A percentile compares a stretch with the other conserved stretches of the same genome.
phyloP scores from a whole-genome alignment of 208 protist species.

The Acanthamoeba culbertsoni region DNA sequence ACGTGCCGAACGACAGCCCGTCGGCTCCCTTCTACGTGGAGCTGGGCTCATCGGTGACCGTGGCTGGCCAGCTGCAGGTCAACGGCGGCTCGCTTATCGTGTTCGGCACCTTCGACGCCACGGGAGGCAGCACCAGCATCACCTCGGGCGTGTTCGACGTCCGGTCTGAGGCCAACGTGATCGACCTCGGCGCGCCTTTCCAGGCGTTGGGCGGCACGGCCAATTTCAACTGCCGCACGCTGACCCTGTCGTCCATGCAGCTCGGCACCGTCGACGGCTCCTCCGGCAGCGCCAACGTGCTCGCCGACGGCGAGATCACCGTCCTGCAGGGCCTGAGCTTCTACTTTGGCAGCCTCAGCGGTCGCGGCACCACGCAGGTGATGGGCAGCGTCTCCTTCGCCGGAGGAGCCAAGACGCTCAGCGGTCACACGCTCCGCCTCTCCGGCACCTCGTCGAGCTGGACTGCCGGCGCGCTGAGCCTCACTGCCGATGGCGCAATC shows the following conservation, averaged over 20 bases:
- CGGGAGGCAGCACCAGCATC: neutral
- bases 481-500: neutral
- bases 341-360: neutral
- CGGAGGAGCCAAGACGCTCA: neutral
- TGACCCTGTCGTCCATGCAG: conserved; percentile 31
- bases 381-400: neutral
- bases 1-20: neutral
- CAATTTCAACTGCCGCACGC: conserved; percentile 33
- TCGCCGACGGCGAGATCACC: conserved; percentile 4
- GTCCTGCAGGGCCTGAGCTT: neutral
- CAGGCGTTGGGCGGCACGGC: neutral
- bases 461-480: neutral
- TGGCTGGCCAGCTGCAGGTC: neutral
- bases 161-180: neutral
- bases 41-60: neutral
- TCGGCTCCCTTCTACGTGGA: neutral
- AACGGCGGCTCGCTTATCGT: neutral
- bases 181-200: conserved; percentile 35
- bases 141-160: neutral
- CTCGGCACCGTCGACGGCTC: neutral
- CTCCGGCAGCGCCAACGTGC: neutral
- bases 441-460: neutral
- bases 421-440: neutral
- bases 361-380: neutral
- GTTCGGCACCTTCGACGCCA: neutral